phyloP scores from a whole-genome alignment of 805 yeast species.

The Candida nitratophila region DNA sequence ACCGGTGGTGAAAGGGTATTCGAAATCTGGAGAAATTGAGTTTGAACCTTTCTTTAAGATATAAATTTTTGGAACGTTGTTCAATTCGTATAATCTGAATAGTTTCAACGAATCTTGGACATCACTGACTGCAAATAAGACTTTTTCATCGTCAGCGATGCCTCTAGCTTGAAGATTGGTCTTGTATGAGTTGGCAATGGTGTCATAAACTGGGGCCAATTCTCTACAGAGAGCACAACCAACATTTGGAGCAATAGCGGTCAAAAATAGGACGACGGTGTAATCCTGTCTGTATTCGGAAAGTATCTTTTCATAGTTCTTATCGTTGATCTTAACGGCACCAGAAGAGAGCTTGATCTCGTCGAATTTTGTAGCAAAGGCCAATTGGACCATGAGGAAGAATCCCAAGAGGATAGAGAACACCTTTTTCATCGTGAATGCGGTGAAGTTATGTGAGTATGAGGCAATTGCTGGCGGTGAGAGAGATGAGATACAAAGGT shows the following conservation, averaged over 20 bases:
- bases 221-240: constrained; percentile 72
- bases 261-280: constrained; percentile 56
- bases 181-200: constrained; percentile 53
- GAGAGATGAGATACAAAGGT: too few species aligned
- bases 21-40: constrained; percentile 24
- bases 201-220: constrained; percentile 56
- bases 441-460: not conserved
- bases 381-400: constrained; percentile 5
- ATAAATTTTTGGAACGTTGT: constrained; percentile 73
- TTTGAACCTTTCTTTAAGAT: constrained; percentile 45
- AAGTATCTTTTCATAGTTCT: constrained; percentile 49
- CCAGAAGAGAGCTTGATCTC: constrained; percentile 3
- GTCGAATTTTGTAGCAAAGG: constrained; percentile 13
- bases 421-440: constrained; percentile 5
- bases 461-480: too few species aligned
- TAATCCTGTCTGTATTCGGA: constrained; percentile 62
- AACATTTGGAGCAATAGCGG: constrained; percentile 67
- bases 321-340: constrained; percentile 38
- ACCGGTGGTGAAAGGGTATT: constrained; percentile 41
- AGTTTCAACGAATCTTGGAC: constrained; percentile 48
- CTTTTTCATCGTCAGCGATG: constrained; percentile 34
- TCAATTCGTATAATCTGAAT: constrained; percentile 47
- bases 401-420: constrained; percentile 2
- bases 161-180: constrained; percentile 47
- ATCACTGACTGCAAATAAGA: constrained; percentile 74